Conservation (phyloP, 257 asterid genomes). For the Orobanche coerulescens region DNA sequence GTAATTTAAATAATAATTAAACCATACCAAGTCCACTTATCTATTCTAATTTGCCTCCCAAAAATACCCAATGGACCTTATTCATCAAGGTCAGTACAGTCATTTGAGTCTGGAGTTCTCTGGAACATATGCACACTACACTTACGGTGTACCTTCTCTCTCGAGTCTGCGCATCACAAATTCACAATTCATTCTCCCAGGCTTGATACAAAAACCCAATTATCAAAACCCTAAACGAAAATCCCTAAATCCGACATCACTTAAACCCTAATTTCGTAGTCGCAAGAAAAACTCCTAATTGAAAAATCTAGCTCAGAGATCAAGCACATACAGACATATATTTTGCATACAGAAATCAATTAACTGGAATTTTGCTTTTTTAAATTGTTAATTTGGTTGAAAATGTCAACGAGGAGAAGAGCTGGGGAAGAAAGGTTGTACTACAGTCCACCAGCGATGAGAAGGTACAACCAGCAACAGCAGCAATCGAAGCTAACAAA, state of each 20-base stretch:
- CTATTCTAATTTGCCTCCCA: no score
- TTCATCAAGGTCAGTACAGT: conserved; percentile 10
- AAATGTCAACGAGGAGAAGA: conserved; percentile 44
- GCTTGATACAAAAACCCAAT: conserved; percentile 19
- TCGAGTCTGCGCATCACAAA: conserved; percentile 24
- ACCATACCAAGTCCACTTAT: no score
- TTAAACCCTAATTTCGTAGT: conserved; percentile 10
- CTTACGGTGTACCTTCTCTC: conserved; percentile 31
- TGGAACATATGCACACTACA: conserved; percentile 17
- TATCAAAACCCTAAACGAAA: conserved; percentile 28
- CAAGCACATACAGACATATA: background rate
- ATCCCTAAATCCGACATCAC: background rate
- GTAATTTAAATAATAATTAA: no score
- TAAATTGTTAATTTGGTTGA: conserved; percentile 12
- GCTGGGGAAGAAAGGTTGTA: conserved; percentile 61
- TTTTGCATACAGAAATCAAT: conserved; percentile 6
- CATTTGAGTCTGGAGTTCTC: conserved; percentile 9
- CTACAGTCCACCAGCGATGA: conserved; percentile 81
- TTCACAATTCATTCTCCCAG: background rate
- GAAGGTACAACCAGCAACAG: conserved; percentile 43
- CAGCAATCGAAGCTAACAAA: conserved; percentile 30
- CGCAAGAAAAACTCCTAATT: background rate
- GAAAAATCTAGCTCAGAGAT: background rate
- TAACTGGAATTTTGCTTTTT: background rate
- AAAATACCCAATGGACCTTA: background rate